These are phyloP conservation scores for Suillus decipiens DNA, from an alignment of 768 basidiomycete species.

Conservation along the genomic window DNA sequence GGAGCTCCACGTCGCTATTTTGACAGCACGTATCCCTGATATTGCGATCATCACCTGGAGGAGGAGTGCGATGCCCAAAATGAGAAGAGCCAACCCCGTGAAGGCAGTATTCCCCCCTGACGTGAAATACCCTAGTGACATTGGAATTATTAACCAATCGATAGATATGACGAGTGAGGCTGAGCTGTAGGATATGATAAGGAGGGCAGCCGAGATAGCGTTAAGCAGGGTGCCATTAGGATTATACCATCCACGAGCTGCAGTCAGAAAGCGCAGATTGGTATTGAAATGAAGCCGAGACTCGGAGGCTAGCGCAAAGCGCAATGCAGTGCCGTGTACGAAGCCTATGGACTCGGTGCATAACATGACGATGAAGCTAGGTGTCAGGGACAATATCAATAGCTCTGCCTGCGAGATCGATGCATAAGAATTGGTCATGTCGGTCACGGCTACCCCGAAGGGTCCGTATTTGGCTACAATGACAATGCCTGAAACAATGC, in stretches of 20 bases:
- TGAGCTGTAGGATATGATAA: constrained; percentile 32
- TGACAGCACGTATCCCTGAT: constrained; percentile 20
- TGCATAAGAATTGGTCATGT: too few relatives aligned
- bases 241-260: constrained; percentile 18
- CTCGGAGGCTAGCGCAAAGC: constrained; percentile 29
- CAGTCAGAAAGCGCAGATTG: constrained; percentile 31
- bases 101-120: too few relatives aligned
- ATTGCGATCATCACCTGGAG: constrained; percentile 29
- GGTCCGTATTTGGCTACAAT: constrained; percentile 16
- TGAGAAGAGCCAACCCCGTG: constrained; percentile 27
- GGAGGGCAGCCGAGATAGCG: constrained; percentile 26
- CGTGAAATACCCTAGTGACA: too few relatives aligned
- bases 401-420: constrained; percentile 16
- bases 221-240: constrained; percentile 28
- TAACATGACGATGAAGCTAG: constrained; percentile 27
- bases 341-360: constrained; percentile 34
- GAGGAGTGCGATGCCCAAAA: constrained; percentile 27
- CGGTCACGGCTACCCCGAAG: neutral
- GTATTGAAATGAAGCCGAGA: constrained; percentile 29
- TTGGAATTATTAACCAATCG: too few relatives aligned
- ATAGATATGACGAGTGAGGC: constrained; percentile 26
- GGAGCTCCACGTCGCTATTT: constrained; percentile 35
- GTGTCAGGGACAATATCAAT: constrained; percentile 22
- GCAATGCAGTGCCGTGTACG: constrained; percentile 29
- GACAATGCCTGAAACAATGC: too few relatives aligned